These are phyloP conservation scores for Calocera viscosa DNA, from an alignment of 768 basidiomycete species.

Conservation along the genomic window DNA sequence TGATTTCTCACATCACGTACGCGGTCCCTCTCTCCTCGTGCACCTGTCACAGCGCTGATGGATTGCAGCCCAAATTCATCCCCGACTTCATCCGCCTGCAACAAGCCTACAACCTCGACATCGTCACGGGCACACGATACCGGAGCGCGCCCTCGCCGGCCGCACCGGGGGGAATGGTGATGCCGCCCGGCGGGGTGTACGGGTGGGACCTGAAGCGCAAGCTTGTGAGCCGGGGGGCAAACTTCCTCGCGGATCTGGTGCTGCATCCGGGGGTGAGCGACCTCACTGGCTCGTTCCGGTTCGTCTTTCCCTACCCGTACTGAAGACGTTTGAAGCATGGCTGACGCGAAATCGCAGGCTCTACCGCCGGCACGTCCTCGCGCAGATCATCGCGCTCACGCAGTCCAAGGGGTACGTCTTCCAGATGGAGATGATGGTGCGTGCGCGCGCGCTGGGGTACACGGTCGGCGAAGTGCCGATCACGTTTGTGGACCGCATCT, in stretches of 20 bases:
- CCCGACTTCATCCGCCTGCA: conserved; percentile 84
- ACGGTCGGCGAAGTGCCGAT: conserved; percentile 84
- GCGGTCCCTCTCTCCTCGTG: conserved; percentile 21
- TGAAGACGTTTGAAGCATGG: too few species aligned
- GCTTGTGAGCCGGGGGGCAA: conserved; percentile 76
- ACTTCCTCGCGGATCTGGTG: conserved; percentile 78
- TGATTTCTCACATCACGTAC: conserved; percentile 87
- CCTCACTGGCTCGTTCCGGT: conserved; percentile 84
- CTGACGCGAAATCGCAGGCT: conserved; percentile 34
- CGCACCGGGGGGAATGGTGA: conserved; percentile 33
- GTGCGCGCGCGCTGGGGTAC: conserved; percentile 72
- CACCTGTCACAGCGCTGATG: neutral
- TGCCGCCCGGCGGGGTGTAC: conserved; percentile 67
- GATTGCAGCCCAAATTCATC: conserved; percentile 75
- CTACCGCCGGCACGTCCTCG: conserved; percentile 63
- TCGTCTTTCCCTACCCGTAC: conserved; percentile 20
- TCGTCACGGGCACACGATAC: conserved; percentile 88
- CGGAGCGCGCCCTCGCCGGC: conserved; percentile 47
- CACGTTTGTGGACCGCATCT: conserved; percentile 88
- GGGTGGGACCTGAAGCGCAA: conserved; percentile 90
- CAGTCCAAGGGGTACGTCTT: conserved; percentile 87
- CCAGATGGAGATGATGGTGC: conserved; percentile 98
- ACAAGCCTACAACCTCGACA: conserved; percentile 75
- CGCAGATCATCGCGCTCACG: conserved; percentile 71
- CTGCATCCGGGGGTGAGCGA: conserved; percentile 79